A percentile compares a stretch with the other conserved stretches of the same genome.
Evolutionary conservation across 768 basidiomycete genomes (phyloP).

Genomic region (Termitomyces sp.): DNA sequence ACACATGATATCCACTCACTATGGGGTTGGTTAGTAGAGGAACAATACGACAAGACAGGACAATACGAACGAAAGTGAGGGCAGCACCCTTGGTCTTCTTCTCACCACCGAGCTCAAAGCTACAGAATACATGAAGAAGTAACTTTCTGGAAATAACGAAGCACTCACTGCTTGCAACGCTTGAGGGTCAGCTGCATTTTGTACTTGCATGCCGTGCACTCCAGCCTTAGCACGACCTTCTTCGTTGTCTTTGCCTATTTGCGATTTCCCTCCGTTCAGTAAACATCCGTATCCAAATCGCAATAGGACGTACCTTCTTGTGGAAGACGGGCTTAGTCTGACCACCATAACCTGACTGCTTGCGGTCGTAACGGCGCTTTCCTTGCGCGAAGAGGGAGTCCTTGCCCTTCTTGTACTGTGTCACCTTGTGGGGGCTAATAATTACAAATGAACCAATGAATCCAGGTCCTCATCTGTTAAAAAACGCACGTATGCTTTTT

Average conservation of each 20-base stretch:
- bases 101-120: constrained; percentile 99
- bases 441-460: constrained; percentile 3
- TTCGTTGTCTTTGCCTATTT: constrained; percentile 93
- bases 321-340: constrained; percentile 99
- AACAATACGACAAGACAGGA: background rate
- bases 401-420: constrained; percentile 99
- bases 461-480: background rate
- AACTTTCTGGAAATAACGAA: background rate
- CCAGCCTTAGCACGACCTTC: constrained; percentile 97
- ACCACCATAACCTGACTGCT: constrained; percentile 98
- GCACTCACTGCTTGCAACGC: constrained; percentile 95
- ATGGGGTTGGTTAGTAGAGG: background rate
- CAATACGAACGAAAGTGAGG: constrained; percentile 78
- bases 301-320: constrained; percentile 74
- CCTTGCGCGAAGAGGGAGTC: constrained; percentile 97
- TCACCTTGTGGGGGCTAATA: constrained; percentile 95
- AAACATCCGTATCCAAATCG: background rate
- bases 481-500: constrained; percentile 91
- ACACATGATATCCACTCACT: constrained; percentile 17
- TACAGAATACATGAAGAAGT: constrained; percentile 22
- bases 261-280: background rate
- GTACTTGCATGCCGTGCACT: constrained; percentile 98
- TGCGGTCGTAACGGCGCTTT: constrained; percentile 99
- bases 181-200: constrained; percentile 96
- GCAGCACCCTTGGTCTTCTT: constrained; percentile 99